These are phyloP conservation scores for Allium cepa DNA, from an alignment of 106 monocot species.

Conservation along the genomic window DNA sequence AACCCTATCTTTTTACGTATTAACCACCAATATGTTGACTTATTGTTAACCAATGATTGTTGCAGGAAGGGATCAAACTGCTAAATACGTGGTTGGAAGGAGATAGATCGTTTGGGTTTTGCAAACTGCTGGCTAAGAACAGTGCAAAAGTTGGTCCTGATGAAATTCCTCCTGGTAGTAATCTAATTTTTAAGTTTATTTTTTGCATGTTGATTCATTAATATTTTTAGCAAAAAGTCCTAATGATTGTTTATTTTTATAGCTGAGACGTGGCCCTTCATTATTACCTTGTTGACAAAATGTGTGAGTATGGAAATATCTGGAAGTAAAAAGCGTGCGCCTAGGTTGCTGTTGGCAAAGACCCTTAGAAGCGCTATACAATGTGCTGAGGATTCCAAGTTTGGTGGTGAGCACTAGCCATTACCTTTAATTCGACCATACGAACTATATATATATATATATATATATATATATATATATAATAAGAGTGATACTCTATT, in stretches of 20 bases:
- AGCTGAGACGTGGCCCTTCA: conserved; percentile 85
- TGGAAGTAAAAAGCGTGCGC: conserved; percentile 54
- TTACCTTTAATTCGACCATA: no score
- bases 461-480: no score
- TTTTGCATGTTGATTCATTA: background rate
- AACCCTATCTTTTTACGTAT: background rate
- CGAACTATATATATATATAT: no score
- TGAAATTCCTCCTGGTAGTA: conserved; percentile 47
- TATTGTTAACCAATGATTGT: background rate
- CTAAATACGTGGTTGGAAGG: conserved; percentile 75
- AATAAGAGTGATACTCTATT: no score
- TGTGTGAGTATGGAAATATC: conserved; percentile 63
- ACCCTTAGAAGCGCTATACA: conserved; percentile 59
- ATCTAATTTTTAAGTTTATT: background rate
- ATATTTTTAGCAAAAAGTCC: background rate
- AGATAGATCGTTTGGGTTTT: conserved; percentile 57
- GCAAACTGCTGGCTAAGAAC: conserved; percentile 55
- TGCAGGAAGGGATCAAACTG: conserved; percentile 72
- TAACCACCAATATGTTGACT: background rate
- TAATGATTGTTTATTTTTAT: conserved; percentile 15
- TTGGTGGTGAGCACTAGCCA: conserved; percentile 39
- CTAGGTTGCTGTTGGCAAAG: conserved; percentile 61
- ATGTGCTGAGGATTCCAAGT: conserved; percentile 62
- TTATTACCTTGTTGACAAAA: conserved; percentile 49
- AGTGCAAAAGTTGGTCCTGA: conserved; percentile 41